A percentile compares a stretch with the other conserved stretches of the same genome.
Conservation (phyloP, 371 early-diverging fungal genomes). For the Aphelidium insulamus region DNA sequence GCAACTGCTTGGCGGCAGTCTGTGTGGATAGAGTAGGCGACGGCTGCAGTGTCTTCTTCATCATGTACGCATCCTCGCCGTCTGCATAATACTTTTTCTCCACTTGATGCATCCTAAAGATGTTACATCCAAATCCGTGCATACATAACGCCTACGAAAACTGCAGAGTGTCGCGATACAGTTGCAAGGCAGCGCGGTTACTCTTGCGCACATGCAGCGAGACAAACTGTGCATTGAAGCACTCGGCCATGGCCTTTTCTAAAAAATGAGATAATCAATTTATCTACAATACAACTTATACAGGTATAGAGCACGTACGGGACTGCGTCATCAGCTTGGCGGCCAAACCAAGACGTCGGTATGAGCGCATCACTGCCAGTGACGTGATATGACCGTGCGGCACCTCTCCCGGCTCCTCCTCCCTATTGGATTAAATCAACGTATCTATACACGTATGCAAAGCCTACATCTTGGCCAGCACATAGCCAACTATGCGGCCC, state of each 20-base stretch:
- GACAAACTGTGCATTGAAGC: slow-evolving; percentile 61
- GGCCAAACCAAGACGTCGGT: slow-evolving; percentile 82
- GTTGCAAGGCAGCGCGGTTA: slow-evolving; percentile 75
- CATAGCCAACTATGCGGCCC: slow-evolving; percentile 85
- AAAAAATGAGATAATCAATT: slow-evolving; percentile 1
- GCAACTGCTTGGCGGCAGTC: no score
- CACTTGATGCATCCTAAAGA: slow-evolving; percentile 50
- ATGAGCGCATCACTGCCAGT: slow-evolving; percentile 81
- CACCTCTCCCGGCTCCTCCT: slow-evolving; percentile 45
- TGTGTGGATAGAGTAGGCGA: no score
- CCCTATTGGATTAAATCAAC: slow-evolving; percentile 23
- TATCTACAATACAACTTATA: neutral
- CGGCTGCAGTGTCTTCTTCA: slow-evolving; percentile 26
- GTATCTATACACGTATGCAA: slow-evolving; percentile 1
- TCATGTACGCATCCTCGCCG: slow-evolving; percentile 79
- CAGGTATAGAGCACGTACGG: slow-evolving; percentile 18
- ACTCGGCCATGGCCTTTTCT: slow-evolving; percentile 70
- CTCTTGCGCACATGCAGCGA: slow-evolving; percentile 86
- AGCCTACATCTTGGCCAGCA: slow-evolving; percentile 80
- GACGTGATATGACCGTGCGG: slow-evolving; percentile 93
- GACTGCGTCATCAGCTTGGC: slow-evolving; percentile 86
- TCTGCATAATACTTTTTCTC: slow-evolving; percentile 95
- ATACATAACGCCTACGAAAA: slow-evolving; percentile 36
- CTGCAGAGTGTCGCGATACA: slow-evolving; percentile 75
- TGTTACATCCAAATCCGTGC: neutral